A percentile compares a stretch with the other conserved stretches of the same genome.
Conservation (phyloP, 805 yeast genomes). For the Brettanomyces naardenensis region DNA sequence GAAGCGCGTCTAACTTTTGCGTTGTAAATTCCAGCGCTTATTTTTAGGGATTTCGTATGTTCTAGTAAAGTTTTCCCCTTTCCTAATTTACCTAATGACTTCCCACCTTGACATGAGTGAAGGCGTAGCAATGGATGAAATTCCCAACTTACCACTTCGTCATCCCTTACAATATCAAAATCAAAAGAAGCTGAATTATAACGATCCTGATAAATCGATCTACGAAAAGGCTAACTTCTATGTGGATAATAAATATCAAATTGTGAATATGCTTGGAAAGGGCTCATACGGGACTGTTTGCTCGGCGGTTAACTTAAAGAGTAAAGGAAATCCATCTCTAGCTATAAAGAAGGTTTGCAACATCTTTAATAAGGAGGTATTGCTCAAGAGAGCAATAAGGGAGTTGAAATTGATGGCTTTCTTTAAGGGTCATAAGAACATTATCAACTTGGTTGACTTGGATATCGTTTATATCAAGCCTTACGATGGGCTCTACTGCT, state of each 20-base stretch:
- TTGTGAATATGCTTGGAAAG: conserved; percentile 58
- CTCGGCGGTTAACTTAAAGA: conserved; percentile 51
- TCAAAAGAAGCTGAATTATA: background rate
- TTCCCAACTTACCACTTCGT: background rate
- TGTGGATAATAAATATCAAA: conserved; percentile 51
- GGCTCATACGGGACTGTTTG: conserved; percentile 88
- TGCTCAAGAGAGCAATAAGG: conserved; percentile 72
- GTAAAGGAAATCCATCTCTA: conserved; percentile 31
- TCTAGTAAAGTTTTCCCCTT: no score
- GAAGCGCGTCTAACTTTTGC: no score
- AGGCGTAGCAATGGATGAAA: no score
- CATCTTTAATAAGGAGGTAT: conserved; percentile 58
- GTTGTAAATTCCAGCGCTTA: no score
- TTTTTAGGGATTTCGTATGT: no score
- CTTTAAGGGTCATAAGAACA: conserved; percentile 81
- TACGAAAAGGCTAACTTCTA: conserved; percentile 53
- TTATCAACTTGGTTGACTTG: conserved; percentile 64
- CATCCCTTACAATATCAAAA: conserved; percentile 1
- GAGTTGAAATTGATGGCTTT: conserved; percentile 76
- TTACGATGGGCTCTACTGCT: conserved; percentile 82
- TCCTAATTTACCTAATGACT: no score
- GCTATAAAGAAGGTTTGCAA: conserved; percentile 79
- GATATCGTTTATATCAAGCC: conserved; percentile 62
- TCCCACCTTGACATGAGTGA: no score
- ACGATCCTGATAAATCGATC: conserved; percentile 11